Conservation (phyloP, 176 grass and related monocot genomes). For the Poa pratensis region DNA sequence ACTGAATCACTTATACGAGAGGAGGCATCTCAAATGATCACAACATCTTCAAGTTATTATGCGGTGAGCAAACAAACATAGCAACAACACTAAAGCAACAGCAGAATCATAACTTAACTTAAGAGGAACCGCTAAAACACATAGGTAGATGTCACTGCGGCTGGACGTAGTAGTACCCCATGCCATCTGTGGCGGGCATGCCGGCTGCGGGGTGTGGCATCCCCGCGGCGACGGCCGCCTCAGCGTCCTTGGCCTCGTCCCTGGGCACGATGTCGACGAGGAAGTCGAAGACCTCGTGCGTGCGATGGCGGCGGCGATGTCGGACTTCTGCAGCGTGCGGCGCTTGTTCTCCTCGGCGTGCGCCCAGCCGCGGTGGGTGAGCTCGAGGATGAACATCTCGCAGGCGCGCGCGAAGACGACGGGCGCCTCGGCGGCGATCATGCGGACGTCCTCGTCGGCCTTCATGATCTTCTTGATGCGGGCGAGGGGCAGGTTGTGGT, state of each 20-base stretch:
- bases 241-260: conserved; percentile 86
- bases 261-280: conserved; percentile 90
- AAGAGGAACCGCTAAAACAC: background rate
- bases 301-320: conserved; percentile 89
- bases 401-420: conserved; percentile 92
- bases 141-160: conserved; percentile 27
- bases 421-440: conserved; percentile 96
- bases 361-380: conserved; percentile 87
- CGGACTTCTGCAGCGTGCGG: conserved; percentile 93
- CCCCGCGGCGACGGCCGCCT: conserved; percentile 50
- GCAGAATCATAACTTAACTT: conserved; percentile 22
- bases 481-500: conserved; percentile 93
- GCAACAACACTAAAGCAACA: conserved; percentile 11
- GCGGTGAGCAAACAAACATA: conserved; percentile 32
- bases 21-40: conserved; percentile 34
- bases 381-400: conserved; percentile 98
- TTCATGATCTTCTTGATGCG: conserved; percentile 99
- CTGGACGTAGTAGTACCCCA: conserved; percentile 66
- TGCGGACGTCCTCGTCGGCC: conserved; percentile 96
- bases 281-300: conserved; percentile 99
- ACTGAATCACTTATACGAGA: background rate
- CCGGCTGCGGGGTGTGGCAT: conserved; percentile 50
- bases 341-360: conserved; percentile 99
- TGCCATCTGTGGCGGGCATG: conserved; percentile 47
- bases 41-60: conserved; percentile 47